Evolutionary conservation across 306 rosid species (phyloP).

Genomic region (Luffa aegyptiaca): DNA sequence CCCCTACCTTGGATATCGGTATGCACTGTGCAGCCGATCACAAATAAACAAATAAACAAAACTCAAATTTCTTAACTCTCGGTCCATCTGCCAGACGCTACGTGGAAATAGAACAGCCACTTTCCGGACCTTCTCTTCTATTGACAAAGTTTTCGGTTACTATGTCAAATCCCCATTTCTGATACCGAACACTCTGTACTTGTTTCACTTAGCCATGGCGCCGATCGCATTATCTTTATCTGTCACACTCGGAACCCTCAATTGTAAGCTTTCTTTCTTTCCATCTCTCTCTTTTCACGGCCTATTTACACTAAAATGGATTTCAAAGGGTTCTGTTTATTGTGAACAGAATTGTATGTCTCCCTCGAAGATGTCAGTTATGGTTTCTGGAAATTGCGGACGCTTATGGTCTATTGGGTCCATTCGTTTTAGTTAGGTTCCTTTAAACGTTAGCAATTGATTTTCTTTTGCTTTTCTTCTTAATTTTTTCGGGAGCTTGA

Average conservation of each 20-base stretch:
- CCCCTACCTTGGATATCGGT: too few relatives aligned
- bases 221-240: background rate
- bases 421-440: background rate
- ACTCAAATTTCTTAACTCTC: background rate
- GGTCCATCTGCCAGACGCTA: background rate
- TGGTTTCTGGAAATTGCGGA: background rate
- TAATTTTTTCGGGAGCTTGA: background rate
- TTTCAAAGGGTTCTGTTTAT: background rate
- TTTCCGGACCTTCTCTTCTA: background rate
- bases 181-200: background rate
- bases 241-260: background rate
- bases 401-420: background rate
- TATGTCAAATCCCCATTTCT: background rate
- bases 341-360: background rate
- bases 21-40: too few relatives aligned
- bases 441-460: background rate
- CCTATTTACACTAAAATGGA: background rate
- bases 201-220: background rate
- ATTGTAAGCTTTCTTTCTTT: background rate
- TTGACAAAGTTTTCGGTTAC: background rate
- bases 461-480: background rate
- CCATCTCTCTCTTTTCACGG: background rate
- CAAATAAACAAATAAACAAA: too few relatives aligned
- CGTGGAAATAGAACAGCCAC: slow-evolving; percentile 2
- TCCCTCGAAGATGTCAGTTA: background rate